Conservation (phyloP, 192 early-diverging fungal species). For the Dissophora globulifera region DNA sequence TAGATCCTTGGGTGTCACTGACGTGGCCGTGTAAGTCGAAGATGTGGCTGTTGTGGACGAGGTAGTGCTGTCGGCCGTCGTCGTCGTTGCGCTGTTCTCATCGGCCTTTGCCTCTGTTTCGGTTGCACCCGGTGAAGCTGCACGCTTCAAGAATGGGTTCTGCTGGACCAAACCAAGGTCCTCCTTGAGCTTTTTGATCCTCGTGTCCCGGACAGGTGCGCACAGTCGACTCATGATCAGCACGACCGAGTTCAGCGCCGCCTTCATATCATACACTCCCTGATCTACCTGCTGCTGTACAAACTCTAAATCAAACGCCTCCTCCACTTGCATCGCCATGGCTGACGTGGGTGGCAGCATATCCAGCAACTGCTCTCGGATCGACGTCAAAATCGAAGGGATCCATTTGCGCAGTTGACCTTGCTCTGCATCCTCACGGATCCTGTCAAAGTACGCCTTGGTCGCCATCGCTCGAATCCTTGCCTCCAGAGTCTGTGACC, state of each 20-base stretch:
- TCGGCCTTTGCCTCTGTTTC: no score
- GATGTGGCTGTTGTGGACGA: not conserved
- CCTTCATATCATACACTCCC: conserved; percentile 64
- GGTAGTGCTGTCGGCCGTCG: not conserved
- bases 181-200: conserved; percentile 49
- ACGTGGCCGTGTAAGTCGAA: conserved; percentile 3
- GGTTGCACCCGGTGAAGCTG: no score
- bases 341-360: conserved; percentile 68
- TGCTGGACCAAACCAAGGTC: conserved; percentile 9
- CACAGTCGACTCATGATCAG: conserved; percentile 75
- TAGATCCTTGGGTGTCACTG: conserved; percentile 39
- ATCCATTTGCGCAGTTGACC: conserved; percentile 61
- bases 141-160: not conserved
- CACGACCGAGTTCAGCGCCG: conserved; percentile 58
- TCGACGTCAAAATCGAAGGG: conserved; percentile 32
- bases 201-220: conserved; percentile 79
- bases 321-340: conserved; percentile 67
- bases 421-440: conserved; percentile 66
- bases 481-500: conserved; percentile 55
- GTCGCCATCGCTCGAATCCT: conserved; percentile 68
- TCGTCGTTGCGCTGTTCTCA: no score
- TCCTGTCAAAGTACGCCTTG: conserved; percentile 78
- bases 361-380: conserved; percentile 67
- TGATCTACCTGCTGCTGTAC: conserved; percentile 73
- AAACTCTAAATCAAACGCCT: conserved; percentile 73